phyloP scores from a whole-genome alignment of 306 rosid genomes.

The Hippophae rhamnoides region DNA sequence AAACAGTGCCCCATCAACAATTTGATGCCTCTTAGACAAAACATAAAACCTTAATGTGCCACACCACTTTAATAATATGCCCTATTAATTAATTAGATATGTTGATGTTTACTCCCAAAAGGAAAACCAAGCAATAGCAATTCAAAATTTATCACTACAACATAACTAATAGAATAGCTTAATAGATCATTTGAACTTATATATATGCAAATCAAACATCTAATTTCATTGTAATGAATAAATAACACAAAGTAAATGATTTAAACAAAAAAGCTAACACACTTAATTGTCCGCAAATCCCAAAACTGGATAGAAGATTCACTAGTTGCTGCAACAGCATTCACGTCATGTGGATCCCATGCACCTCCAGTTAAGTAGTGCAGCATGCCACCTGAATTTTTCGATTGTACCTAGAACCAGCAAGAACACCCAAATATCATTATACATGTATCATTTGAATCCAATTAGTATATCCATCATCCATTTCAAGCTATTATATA shows the following conservation, averaged over 20 bases:
- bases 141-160: too few relatives aligned
- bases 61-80: background rate
- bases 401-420: conserved; percentile 59
- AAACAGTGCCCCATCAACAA: too few relatives aligned
- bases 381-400: conserved; percentile 76
- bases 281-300: conserved; percentile 95
- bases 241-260: conserved; percentile 1
- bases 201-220: background rate
- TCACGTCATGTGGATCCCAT: conserved; percentile 95
- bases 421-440: conserved; percentile 20
- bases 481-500: background rate
- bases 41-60: background rate
- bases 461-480: background rate
- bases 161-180: background rate
- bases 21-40: too few relatives aligned
- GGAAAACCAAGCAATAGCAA: too few relatives aligned
- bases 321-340: conserved; percentile 72
- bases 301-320: conserved; percentile 84
- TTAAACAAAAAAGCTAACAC: conserved; percentile 25
- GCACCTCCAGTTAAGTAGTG: conserved; percentile 89
- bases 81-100: too few relatives aligned
- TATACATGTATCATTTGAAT: background rate
- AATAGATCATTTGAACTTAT: conserved; percentile 12
- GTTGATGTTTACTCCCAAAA: too few relatives aligned
- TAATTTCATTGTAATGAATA: background rate